Base-by-base conservation (phyloP, 495 filamentous ascomycete genomes). In the Penicillium cosmopolitanum region DNA sequence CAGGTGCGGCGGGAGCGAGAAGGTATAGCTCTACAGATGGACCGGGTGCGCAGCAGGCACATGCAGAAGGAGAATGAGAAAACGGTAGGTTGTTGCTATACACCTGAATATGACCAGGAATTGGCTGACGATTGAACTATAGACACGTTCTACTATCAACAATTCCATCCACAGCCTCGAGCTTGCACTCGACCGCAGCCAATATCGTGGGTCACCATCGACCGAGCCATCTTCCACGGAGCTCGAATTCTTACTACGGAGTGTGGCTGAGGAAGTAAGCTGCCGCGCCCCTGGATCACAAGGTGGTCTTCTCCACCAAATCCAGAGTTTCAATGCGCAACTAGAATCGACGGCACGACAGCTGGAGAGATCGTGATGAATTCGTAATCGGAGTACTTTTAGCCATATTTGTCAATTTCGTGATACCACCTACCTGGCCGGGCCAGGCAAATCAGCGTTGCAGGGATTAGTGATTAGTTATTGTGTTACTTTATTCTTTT, bases 11-110 rank as follows among this genome's bases (percentile, higher is more conserved):
- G 76, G 43, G 84, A 91, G 72, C 75, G 87, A 31, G 85, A 92
- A 60, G 77, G 83, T 60, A 77, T 92, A 28, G 85, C 86, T 11
- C 65, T 92, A 58, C 81, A 81, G 50, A 89, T 87, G 81, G 90
- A 93, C 62, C 83, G 85, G 11, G 79, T 91, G 31, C 78, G 88
- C 23, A 82, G 81, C 44, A 80, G 79, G 61, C 86, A 89, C 56
- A 65, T 69, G 19, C 74, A 72, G 51, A 73, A 72, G 61, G 77
- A 80, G 60, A 68, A 61, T 40, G 64, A 63, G 31, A 74, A 67
- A 57, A 65, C 67, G 54, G 80, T 82, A 55, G 57, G 69, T 60
- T 28, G 4, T 55, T 46, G 33, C 11, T 38, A 10, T 38, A n/a
- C 36, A 5, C 15, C 36, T 38, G 36, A 8, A 5, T 43, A 42